phyloP scores from a whole-genome alignment of 306 rosid species.

The Rosa persica region DNA sequence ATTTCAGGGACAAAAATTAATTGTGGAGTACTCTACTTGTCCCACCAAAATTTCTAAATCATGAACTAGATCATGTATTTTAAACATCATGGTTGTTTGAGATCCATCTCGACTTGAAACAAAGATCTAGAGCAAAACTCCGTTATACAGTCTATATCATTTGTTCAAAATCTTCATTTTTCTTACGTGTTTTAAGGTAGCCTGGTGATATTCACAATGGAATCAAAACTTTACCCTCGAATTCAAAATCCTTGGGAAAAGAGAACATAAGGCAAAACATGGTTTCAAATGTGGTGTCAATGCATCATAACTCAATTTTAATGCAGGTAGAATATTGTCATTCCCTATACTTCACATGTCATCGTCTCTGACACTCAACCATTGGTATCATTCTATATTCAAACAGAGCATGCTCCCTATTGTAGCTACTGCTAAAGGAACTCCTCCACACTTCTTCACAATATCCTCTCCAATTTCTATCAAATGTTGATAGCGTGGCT shows the following conservation, averaged over 20 bases:
- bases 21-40: background rate
- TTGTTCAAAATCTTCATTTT: background rate
- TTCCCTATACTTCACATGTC: background rate
- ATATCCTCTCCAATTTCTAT: background rate
- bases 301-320: conserved; percentile 16
- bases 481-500: no score
- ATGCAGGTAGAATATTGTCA: background rate
- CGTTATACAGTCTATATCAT: background rate
- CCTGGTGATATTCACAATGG: conserved; percentile 12
- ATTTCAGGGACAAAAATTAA: background rate
- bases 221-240: background rate
- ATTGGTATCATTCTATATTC: no score
- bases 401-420: background rate
- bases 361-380: no score
- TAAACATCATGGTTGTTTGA: background rate
- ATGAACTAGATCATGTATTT: conserved; percentile 13
- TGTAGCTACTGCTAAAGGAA: conserved; percentile 4
- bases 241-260: background rate
- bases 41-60: background rate
- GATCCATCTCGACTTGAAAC: background rate
- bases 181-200: background rate
- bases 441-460: conserved; percentile 17
- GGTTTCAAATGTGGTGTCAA: conserved; percentile 24
- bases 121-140: conserved; percentile 10
- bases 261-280: conserved; percentile 15